Conservation (phyloP, 225 moss, liverwort and hornwort species). For the Asterella californica region DNA sequence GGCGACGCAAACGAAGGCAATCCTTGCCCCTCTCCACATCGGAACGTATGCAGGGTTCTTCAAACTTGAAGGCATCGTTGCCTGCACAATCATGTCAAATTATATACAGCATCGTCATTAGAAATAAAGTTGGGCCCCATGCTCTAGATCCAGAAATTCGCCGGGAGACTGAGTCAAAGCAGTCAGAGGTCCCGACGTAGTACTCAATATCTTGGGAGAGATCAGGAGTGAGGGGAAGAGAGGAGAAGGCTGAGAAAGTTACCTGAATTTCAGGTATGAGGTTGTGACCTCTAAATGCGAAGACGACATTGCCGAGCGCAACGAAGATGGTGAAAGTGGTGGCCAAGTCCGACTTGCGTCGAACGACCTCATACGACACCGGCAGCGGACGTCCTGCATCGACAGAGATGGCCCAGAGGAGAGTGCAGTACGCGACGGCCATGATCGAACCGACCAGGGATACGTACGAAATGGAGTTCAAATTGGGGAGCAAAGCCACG, state of each 20-base stretch:
- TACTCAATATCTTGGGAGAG: not conserved
- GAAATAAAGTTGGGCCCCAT: not conserved
- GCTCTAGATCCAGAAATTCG: not conserved
- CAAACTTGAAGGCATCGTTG: constrained; percentile 55
- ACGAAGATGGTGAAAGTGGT: constrained; percentile 46
- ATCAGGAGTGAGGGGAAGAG: not conserved
- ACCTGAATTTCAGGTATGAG: constrained; percentile 60
- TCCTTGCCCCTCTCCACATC: constrained; percentile 53
- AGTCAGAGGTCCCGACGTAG: not conserved
- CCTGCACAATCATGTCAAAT: constrained; percentile 28
- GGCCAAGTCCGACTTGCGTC: constrained; percentile 32
- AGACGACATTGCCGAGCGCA: constrained; percentile 50
- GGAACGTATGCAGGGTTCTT: constrained; percentile 49
- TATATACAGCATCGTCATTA: not conserved
- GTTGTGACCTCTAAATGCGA: constrained; percentile 59
- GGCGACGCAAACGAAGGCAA: constrained; percentile 38
- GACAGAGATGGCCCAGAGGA: constrained; percentile 50
- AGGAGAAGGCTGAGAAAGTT: not conserved
- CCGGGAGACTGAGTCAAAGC: not conserved
- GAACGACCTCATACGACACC: constrained; percentile 29
- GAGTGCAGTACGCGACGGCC: constrained; percentile 50
- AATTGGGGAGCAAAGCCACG: constrained; percentile 50
- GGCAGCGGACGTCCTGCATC: constrained; percentile 37
- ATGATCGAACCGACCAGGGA: constrained; percentile 51
- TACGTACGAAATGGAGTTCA: constrained; percentile 51